A percentile compares a stretch with the other conserved stretches of the same genome.
phyloP scores from a whole-genome alignment of 441 rosid genomes.

The Erodium chrysanthum region DNA sequence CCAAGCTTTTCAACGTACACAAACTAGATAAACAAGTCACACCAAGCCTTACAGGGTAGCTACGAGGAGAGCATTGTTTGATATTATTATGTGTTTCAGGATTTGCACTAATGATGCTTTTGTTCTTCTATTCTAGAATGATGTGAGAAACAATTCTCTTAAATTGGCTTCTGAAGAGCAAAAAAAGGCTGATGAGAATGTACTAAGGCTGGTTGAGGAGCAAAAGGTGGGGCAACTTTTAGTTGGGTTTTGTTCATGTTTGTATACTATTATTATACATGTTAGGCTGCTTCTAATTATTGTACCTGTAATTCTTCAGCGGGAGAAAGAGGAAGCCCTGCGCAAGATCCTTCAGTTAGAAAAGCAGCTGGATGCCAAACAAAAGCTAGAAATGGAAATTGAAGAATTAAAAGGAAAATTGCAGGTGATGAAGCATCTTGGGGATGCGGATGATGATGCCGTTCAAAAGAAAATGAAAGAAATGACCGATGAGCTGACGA shows the following conservation, averaged over 20 bases:
- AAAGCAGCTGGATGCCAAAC: conserved; percentile 56
- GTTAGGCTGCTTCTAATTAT: not conserved
- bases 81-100: not conserved
- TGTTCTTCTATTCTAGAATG: conserved; percentile 35
- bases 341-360: conserved; percentile 58
- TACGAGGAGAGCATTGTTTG: not conserved
- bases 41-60: not conserved
- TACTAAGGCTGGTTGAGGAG: conserved; percentile 64
- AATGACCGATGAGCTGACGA: conserved; percentile 49
- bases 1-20: not conserved
- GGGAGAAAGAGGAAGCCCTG: conserved; percentile 66
- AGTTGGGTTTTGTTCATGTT: conserved; percentile 1
- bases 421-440: conserved; percentile 76
- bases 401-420: conserved; percentile 73
- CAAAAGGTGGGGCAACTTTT: conserved; percentile 42
- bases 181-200: conserved; percentile 63
- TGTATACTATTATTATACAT: not conserved
- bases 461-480: conserved; percentile 56
- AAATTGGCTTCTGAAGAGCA: conserved; percentile 68
- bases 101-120: not conserved
- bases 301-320: conserved; percentile 31
- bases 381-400: conserved; percentile 84
- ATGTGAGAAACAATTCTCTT: conserved; percentile 49
- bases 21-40: not conserved
- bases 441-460: conserved; percentile 61